Percentiles rank a stretch among this genome's conserved stretches.
phyloP scores from a whole-genome alignment of 192 early-diverging fungal genomes.

The Coemansia sp. region DNA sequence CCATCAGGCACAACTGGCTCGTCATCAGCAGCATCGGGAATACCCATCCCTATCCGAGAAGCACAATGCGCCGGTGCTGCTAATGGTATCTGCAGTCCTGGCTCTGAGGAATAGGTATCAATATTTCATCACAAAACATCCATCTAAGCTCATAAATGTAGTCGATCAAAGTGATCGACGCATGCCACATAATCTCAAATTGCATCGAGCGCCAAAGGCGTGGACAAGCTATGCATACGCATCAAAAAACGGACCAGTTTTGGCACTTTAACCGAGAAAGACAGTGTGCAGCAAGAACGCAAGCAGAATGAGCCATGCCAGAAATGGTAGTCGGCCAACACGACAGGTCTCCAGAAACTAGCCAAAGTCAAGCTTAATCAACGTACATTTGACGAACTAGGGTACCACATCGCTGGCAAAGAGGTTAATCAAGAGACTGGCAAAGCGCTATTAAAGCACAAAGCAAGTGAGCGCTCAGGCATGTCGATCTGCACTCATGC shows the following conservation, averaged over 20 bases:
- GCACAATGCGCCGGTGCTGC: conserved; percentile 62
- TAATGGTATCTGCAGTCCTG: neutral
- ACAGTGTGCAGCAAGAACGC: neutral
- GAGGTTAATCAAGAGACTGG: neutral
- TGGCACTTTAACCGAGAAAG: neutral
- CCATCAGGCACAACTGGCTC: conserved; percentile 12
- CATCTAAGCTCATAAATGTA: neutral
- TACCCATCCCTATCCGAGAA: conserved; percentile 65
- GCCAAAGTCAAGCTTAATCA: neutral
- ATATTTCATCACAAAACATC: neutral
- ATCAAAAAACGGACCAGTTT: neutral
- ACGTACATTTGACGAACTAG: neutral
- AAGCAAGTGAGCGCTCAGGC: neutral
- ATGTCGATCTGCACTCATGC: neutral
- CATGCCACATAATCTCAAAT: neutral
- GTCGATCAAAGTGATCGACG: conserved; percentile 1
- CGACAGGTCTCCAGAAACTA: neutral
- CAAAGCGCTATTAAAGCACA: neutral
- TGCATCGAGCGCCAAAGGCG: neutral
- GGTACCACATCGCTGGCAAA: neutral
- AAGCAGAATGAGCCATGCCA: neutral
- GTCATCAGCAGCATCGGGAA: conserved; percentile 47
- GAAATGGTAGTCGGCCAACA: neutral
- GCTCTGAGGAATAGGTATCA: neutral
- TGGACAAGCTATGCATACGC: neutral